Base-by-base conservation (phyloP, 306 rosid genomes). In the Corylus americana region DNA sequence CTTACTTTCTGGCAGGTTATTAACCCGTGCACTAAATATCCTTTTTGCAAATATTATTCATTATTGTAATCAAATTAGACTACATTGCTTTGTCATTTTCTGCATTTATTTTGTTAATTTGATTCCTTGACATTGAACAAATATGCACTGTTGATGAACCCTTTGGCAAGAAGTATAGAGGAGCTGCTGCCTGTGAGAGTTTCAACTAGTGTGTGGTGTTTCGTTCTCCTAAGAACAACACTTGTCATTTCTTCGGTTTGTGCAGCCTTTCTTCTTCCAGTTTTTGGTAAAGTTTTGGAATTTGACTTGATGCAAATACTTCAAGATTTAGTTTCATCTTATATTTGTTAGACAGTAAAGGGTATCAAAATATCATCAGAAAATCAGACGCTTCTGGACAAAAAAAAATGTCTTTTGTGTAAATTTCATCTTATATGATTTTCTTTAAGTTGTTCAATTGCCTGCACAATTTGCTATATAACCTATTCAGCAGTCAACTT, bases 21-120 rank as follows among this genome's bases (percentile, higher is more conserved):
- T 85, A 88, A 83, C 64, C 98, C 98, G 0, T 82, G 90, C 76
- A 90, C 97, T 8, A 92, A 92, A 94, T 94, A 92, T 92, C 97
- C 97, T 89, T 89, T 87, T 67, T 44, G 11, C 58, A 63, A 58
- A 20, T 58, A 14, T 51, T 73, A 75, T 8, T 47, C 48, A 48
- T 79, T 68, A 47, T 75, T 55, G 70, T 75, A 77, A 69, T 75
- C 29, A 62, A 53, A 69, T 35, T 17, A 17, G 37, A 67, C 35
- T 37, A 49, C 57, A 3, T 75, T 49, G 50, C 53, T 77, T 85
- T 66, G 77, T 71, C 49, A 64, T 49, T 8, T 47, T 80, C n/a
- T 72, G 37, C 47, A 47, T 58, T 71, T 49, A 55, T 74, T 45
- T 66, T 55, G 59, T n/a, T 67, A 42, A 54, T 35, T 49, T 54